These are phyloP conservation scores for Lactarius akahatsu DNA, from an alignment of 768 basidiomycete species.

Conservation along the genomic window DNA sequence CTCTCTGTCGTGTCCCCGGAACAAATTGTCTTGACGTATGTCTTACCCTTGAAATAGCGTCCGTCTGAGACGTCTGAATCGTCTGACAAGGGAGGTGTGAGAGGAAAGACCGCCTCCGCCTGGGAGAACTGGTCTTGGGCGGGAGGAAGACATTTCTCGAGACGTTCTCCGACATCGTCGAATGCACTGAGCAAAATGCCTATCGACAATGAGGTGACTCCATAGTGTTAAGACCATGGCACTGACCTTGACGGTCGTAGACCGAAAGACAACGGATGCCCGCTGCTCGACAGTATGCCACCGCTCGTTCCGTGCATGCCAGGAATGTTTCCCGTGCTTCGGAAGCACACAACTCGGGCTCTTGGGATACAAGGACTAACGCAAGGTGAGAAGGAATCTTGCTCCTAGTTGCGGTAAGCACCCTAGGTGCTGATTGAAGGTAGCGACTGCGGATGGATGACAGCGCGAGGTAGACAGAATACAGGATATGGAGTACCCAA, in stretches of 20 bases:
- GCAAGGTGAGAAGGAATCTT: conserved; percentile 68
- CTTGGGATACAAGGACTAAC: conserved; percentile 54
- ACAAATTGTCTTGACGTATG: conserved; percentile 15
- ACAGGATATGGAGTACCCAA: conserved; percentile 56
- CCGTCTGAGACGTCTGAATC: conserved; percentile 47
- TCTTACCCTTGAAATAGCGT: conserved; percentile 8
- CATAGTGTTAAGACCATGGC: not conserved
- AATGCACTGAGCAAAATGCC: conserved; percentile 21
- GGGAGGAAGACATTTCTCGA: conserved; percentile 32
- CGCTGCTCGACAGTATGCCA: conserved; percentile 59
- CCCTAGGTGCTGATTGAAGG: conserved; percentile 42
- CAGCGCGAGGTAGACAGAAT: conserved; percentile 46
- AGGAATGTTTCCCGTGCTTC: conserved; percentile 46
- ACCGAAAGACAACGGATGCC: conserved; percentile 66
- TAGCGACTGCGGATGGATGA: conserved; percentile 43
- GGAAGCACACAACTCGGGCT: conserved; percentile 36
- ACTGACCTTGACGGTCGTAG: conserved; percentile 70
- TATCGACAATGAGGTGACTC: conserved; percentile 32
- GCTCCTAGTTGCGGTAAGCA: conserved; percentile 51
- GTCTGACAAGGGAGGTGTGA: conserved; percentile 78
- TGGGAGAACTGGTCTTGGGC: conserved; percentile 37
- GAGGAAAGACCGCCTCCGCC: conserved; percentile 65
- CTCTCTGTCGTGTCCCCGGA: conserved; percentile 6
- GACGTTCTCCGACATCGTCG: conserved; percentile 32
- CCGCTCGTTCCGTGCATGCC: conserved; percentile 52